These are phyloP conservation scores for Arachnomyces sp. DNA, from an alignment of 2,329 filamentous ascomycete genomes.

Conservation along the genomic window DNA sequence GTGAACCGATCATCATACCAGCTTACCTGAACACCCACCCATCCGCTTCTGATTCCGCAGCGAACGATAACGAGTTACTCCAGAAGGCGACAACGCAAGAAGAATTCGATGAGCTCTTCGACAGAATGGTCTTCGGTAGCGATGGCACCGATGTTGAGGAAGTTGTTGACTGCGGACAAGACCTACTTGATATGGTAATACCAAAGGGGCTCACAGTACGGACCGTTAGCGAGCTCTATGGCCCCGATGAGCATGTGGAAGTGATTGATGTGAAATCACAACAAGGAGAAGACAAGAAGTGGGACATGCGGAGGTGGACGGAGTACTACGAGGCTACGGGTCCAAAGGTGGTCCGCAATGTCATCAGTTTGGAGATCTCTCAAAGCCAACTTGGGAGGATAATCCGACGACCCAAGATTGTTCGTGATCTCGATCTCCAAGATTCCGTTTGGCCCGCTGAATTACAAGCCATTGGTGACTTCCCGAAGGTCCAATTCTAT, in stretches of 20 bases:
- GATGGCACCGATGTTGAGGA: constrained; percentile 27
- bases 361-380: constrained; percentile 61
- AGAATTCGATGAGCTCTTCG: constrained; percentile 27
- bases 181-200: constrained; percentile 60
- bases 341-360: constrained; percentile 56
- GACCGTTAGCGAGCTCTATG: constrained; percentile 55
- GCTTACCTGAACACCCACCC: constrained; percentile 51
- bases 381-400: constrained; percentile 54
- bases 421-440: constrained; percentile 52
- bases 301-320: constrained; percentile 58
- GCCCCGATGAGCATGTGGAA: constrained; percentile 53
- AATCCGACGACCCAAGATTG: constrained; percentile 55
- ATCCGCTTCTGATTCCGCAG: constrained; percentile 21
- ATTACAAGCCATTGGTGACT: constrained; percentile 46
- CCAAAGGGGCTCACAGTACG: constrained; percentile 56
- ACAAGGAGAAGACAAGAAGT: constrained; percentile 55
- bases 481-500: constrained; percentile 59
- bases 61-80: constrained; percentile 22
- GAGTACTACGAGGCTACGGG: constrained; percentile 57
- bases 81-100: constrained; percentile 28
- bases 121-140: constrained; percentile 28
- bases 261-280: constrained; percentile 64
- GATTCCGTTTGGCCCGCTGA: constrained; percentile 45
- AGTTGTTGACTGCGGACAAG: constrained; percentile 53
- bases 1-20: constrained; percentile 59